Evolutionary conservation across 148 eudicot genomes (phyloP).

Genomic region (Suaeda aralocaspica): DNA sequence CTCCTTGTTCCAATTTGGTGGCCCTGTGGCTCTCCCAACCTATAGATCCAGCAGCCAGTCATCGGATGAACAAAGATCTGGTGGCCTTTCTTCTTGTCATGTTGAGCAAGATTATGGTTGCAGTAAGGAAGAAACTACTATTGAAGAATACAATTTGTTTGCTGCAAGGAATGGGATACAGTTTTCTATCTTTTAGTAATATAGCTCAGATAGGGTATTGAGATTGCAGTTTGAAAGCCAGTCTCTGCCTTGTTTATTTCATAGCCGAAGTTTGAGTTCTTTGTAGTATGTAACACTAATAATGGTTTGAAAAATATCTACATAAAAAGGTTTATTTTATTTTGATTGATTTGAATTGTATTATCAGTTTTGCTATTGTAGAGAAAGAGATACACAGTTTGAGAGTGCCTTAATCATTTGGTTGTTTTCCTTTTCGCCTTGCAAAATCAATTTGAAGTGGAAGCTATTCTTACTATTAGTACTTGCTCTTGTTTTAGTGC

Average conservation of each 20-base stretch:
- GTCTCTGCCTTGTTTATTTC: slow-evolving; percentile 23
- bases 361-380: slow-evolving; percentile 28
- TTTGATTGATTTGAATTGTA: slow-evolving; percentile 15
- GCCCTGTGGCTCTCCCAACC: slow-evolving; percentile 68
- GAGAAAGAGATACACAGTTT: slow-evolving; percentile 23
- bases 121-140: slow-evolving; percentile 48
- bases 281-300: slow-evolving; percentile 45
- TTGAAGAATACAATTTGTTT: slow-evolving; percentile 93
- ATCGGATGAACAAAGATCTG: slow-evolving; percentile 43
- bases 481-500: not conserved
- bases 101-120: slow-evolving; percentile 40
- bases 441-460: slow-evolving; percentile 19
- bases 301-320: slow-evolving; percentile 34
- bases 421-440: slow-evolving; percentile 9
- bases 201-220: slow-evolving; percentile 29
- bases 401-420: slow-evolving; percentile 26
- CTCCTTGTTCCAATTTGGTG: slow-evolving; percentile 87
- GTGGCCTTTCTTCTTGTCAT: slow-evolving; percentile 26
- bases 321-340: slow-evolving; percentile 21
- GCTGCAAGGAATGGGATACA: slow-evolving; percentile 73
- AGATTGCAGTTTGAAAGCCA: slow-evolving; percentile 34
- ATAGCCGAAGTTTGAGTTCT: slow-evolving; percentile 40
- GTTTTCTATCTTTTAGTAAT: slow-evolving; percentile 72
- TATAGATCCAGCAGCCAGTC: slow-evolving; percentile 32
- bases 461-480: not conserved